Percentiles rank a stretch among this genome's conserved stretches.
Conservation (phyloP, 805 yeast species). For the Spathaspora passalidarum region DNA sequence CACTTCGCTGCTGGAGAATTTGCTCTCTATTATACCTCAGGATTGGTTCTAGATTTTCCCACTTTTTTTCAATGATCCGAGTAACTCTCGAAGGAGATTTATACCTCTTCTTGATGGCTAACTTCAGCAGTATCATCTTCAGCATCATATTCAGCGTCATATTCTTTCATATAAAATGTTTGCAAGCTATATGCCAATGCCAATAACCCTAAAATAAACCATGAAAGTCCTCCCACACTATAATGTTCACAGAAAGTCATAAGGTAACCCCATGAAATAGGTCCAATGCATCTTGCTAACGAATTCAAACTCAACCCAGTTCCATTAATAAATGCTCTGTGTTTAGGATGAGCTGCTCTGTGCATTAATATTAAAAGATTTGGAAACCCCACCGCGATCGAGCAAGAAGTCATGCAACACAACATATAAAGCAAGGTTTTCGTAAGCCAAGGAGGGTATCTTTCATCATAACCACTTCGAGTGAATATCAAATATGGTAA, state of each 20-base stretch:
- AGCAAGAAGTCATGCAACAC: conserved; percentile 14
- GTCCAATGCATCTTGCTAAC: conserved; percentile 26
- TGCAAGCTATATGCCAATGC: conserved; percentile 17
- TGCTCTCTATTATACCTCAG: too few species aligned
- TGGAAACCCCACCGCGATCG: conserved; percentile 41
- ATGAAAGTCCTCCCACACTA: conserved; percentile 22
- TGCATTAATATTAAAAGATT: conserved; percentile 47
- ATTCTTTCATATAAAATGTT: conserved; percentile 20
- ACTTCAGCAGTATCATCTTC: conserved; percentile 10
- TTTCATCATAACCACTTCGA: conserved; percentile 21
- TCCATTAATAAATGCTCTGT: conserved; percentile 56
- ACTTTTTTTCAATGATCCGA: too few species aligned
- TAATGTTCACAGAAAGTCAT: conserved; percentile 24
- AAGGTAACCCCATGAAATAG: conserved; percentile 26
- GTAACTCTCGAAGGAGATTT: too few species aligned
- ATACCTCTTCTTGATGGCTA: not conserved
- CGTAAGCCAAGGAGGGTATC: conserved; percentile 15
- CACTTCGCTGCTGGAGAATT: too few species aligned
- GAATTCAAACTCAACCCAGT: conserved; percentile 45
- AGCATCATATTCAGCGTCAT: conserved; percentile 22
- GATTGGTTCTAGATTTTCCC: too few species aligned
- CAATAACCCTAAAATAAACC: conserved; percentile 25
- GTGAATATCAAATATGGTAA: conserved; percentile 45
- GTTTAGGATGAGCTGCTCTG: conserved; percentile 45
- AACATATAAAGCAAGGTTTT: conserved; percentile 14